Base-by-base conservation (phyloP, 805 yeast genomes). In the Saturnispora besseyi region DNA sequence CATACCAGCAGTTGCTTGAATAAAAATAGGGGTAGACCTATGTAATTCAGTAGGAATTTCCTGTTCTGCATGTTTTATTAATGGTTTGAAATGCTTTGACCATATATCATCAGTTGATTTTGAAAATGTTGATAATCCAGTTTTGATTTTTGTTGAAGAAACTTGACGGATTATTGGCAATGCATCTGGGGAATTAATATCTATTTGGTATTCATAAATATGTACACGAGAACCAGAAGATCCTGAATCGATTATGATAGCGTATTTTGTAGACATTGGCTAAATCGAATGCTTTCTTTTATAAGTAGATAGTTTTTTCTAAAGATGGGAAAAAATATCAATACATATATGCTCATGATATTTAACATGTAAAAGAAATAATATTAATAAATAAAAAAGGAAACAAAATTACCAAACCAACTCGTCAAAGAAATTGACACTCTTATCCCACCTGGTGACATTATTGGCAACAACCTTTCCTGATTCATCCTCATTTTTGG, bases 1-100 rank as follows among this genome's bases (percentile, higher is more conserved):
- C 96, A 93, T 88, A 2, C 99, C 99, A 5, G 99, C 99, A 0
- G 99, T 93, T 3, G 98, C 95, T 57, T 87, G 78, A n/a, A 93
- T 78, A 57, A 81, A 93, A 1, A 93, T 75, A 0, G 99, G 98
- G 0, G 98, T 91, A 4, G 77, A 76, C 1, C 63, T 53, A 55
- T 80, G 78, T 49, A 76, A 71, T 0, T 74, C 74, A 30, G 62
- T 59, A 0, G 98, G 98, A 7, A 93, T 79, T 22, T 84, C 75
- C 4, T 67, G 63, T 57, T 79, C 76, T 0, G 96, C 97, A 62
- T 80, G 79, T 43, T 77, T 70, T 15, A 90, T 70, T 45, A 93
- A 67, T 3, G 76, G 74, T 52, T 76, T 66, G 55, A 87, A 77
- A 65, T 93, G 98, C 18, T 77, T 68, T 0, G 72, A 62, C 85